phyloP scores from a whole-genome alignment of 139 green algal species.

The Cymbomonas tetramitiformis region DNA sequence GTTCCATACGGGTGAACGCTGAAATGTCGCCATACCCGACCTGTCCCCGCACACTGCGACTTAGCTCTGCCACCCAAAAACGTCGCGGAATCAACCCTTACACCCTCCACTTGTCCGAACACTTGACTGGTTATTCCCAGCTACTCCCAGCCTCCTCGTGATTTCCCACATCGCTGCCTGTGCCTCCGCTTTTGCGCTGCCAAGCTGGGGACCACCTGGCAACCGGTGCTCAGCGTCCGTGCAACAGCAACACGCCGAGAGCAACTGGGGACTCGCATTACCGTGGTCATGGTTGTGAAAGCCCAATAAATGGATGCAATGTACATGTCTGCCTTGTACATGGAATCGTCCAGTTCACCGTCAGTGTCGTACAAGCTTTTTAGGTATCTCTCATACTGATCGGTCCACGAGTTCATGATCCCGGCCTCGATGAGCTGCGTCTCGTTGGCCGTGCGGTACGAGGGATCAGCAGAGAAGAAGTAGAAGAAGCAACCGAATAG shows the following conservation, averaged over 20 bases:
- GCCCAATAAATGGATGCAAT: slow-evolving; percentile 7
- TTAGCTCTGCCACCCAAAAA: too few relatives aligned
- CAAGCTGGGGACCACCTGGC: too few relatives aligned
- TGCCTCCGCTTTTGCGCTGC: too few relatives aligned
- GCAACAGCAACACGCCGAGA: too few relatives aligned
- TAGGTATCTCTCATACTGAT: neutral
- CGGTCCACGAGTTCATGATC: neutral
- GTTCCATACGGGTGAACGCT: neutral
- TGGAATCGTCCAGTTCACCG: neutral
- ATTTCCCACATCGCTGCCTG: too few relatives aligned
- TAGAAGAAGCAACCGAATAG: slow-evolving; percentile 11
- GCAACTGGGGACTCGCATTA: too few relatives aligned
- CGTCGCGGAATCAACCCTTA: too few relatives aligned
- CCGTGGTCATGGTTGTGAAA: slow-evolving; percentile 10
- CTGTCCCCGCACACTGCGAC: too few relatives aligned
- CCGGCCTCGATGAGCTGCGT: neutral
- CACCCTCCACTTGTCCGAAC: too few relatives aligned
- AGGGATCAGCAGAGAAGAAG: slow-evolving; percentile 1
- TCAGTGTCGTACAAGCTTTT: neutral
- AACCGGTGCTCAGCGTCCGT: too few relatives aligned
- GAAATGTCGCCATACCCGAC: slow-evolving; percentile 5
- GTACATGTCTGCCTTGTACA: neutral
- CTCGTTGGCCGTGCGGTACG: neutral
- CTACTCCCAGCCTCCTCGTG: too few relatives aligned
- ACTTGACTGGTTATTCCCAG: too few relatives aligned